Evolutionary conservation across 805 yeast species (phyloP), one percentile per base, ranked within the genome.

Genomic region (Kodamaea neixiangensis): DNA sequence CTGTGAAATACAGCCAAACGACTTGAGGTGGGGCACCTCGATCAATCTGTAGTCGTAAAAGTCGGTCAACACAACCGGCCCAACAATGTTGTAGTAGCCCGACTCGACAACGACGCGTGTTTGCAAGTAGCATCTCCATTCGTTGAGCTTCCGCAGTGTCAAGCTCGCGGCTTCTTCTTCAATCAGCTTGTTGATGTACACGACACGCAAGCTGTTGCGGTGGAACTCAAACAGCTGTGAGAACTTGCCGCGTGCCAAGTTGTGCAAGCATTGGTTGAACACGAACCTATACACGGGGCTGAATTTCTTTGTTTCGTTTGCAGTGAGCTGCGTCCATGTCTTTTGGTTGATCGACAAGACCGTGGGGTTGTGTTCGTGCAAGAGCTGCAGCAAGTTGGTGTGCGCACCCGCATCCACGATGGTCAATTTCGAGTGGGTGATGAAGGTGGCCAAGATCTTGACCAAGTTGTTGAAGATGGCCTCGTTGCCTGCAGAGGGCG

Each of bases 61-160:
- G 59, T 85, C 87, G 1, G 86, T 81, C 39, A 76, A 72, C 6
- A 85, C 58, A 0, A 86, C 54, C 0, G 91, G 83, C 0, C 92
- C 91, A 44, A 82, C 58, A 0, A 80, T 66, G 21, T 76, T 76
- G 35, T 65, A 63, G 33, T 73, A 63, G 14, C 75, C 75, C 13
- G 67, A 65, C 58, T 87, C 91, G 14, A 69, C 64, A 1, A 86
- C 69, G 0, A 84, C 67, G 52, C 89, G 70, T 1, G 81, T 56
- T 1, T 81, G 80, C 3, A 78, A 62, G 1, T 73, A 47, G 0
- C 83, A 72, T 48, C 85, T 72, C 6, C 79, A 48, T 2, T 60
- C 52, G 47, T 79, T 83, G 44, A 76, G 54, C 13, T 66, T 62
- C 31, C 68, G 61, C 13, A 65, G 47, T 20, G 59, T 41, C 19